A percentile compares a stretch with the other conserved stretches of the same genome.
phyloP scores from a whole-genome alignment of 345 rosid species.

The Clausena lansium region DNA sequence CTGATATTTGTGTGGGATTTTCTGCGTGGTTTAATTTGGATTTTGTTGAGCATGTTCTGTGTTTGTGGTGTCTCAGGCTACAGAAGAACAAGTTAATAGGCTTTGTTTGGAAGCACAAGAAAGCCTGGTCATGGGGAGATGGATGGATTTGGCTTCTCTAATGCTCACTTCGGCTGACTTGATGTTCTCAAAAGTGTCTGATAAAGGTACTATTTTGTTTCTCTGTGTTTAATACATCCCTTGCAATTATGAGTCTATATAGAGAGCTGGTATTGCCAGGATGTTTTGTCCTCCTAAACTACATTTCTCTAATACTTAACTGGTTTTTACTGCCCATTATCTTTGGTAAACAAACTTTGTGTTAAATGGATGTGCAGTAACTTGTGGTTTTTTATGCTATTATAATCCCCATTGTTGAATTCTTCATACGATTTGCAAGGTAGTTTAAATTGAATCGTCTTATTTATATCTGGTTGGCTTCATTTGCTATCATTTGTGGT shows the following conservation, averaged over 20 bases:
- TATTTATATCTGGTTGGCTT: background rate
- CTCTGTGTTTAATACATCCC: background rate
- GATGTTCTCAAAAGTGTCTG: constrained; percentile 83
- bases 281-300: background rate
- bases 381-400: background rate
- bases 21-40: background rate
- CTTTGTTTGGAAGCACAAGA: constrained; percentile 83
- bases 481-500: background rate
- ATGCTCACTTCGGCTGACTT: constrained; percentile 91
- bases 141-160: constrained; percentile 79
- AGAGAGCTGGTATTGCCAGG: background rate
- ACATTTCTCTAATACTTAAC: background rate
- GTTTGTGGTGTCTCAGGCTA: constrained; percentile 39
- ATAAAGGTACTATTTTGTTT: constrained; percentile 61
- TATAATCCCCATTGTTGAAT: background rate
- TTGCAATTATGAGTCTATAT: background rate
- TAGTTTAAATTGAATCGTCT: background rate
- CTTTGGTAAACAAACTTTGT: background rate
- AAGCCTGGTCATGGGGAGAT: constrained; percentile 53
- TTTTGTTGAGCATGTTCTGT: background rate
- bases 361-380: background rate
- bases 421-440: background rate
- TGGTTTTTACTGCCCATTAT: background rate
- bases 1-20: background rate
- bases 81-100: constrained; percentile 70